phyloP scores from a whole-genome alignment of 2,329 filamentous ascomycete species.

The Clarireedia monteithiana region DNA sequence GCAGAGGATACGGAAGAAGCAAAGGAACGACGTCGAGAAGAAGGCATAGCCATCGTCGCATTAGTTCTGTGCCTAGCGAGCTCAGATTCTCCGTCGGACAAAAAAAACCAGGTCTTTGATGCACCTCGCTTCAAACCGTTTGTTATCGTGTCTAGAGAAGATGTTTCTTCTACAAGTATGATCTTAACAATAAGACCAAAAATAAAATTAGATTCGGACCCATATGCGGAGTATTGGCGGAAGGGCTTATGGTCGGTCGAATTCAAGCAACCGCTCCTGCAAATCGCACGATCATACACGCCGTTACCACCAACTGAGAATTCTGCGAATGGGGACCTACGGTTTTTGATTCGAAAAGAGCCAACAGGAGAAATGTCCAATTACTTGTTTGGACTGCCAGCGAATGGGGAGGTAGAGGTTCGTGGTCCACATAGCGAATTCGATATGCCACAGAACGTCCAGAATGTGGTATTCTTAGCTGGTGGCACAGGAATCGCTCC shows the following conservation, averaged over 20 bases:
- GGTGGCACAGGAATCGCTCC: conserved; percentile 82
- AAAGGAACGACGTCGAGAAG: neutral
- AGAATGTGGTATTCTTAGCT: conserved; percentile 69
- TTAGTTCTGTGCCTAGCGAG: neutral
- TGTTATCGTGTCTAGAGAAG: conserved; percentile 51
- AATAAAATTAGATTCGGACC: conserved; percentile 11
- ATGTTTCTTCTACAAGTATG: conserved; percentile 59
- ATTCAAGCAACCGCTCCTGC: conserved; percentile 88
- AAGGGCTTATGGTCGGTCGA: conserved; percentile 80
- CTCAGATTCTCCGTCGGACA: neutral
- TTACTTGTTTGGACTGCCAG: conserved; percentile 61
- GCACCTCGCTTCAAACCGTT: conserved; percentile 56
- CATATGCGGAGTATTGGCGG: conserved; percentile 42
- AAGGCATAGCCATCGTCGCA: neutral
- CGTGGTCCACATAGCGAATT: conserved; percentile 73
- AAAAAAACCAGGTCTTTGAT: conserved; percentile 39
- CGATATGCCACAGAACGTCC: conserved; percentile 44
- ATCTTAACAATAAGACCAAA: conserved; percentile 55
- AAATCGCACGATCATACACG: conserved; percentile 88
- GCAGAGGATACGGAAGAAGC: neutral
- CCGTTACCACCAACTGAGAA: conserved; percentile 56
- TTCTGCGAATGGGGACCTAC: conserved; percentile 39
- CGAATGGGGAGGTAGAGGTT: conserved; percentile 61
- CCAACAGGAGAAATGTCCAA: conserved; percentile 76
- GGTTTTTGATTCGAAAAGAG: conserved; percentile 74